Percentiles rank a stretch among this genome's conserved stretches.
phyloP scores from a whole-genome alignment of 345 rosid species.

The Reutealis trisperma region DNA sequence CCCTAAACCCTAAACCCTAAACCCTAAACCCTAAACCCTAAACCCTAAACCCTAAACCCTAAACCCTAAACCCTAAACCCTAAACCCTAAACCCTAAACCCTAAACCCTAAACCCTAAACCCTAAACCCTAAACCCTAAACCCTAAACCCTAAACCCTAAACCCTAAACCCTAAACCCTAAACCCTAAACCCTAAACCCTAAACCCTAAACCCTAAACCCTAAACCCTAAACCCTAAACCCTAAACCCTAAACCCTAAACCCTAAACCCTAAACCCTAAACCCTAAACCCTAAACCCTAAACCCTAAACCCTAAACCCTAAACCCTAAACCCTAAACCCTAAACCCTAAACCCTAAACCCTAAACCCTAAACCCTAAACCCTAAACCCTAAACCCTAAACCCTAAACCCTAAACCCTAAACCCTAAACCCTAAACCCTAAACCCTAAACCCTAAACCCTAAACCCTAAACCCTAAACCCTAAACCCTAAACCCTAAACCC shows the following conservation, averaged over 20 bases:
- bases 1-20: not conserved
- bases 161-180: constrained; percentile 4
- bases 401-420: no score
- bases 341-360: not conserved
- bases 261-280: no score
- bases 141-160: not conserved
- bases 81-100: no score
- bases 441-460: no score
- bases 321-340: constrained; percentile 2
- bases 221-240: constrained; percentile 1
- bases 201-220: no score
- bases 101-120: no score
- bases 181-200: not conserved
- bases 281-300: not conserved
- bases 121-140: no score
- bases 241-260: constrained; percentile 7
- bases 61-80: not conserved
- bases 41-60: constrained; percentile 4
- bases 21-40: not conserved
- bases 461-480: no score
- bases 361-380: no score
- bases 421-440: no score
- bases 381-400: no score
- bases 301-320: not conserved
- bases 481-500: no score